Percentiles rank a stretch among this genome's conserved stretches.
These are phyloP conservation scores for Diplodia intermedia DNA, from an alignment of 2,329 filamentous ascomycete genomes.

Conservation along the genomic window DNA sequence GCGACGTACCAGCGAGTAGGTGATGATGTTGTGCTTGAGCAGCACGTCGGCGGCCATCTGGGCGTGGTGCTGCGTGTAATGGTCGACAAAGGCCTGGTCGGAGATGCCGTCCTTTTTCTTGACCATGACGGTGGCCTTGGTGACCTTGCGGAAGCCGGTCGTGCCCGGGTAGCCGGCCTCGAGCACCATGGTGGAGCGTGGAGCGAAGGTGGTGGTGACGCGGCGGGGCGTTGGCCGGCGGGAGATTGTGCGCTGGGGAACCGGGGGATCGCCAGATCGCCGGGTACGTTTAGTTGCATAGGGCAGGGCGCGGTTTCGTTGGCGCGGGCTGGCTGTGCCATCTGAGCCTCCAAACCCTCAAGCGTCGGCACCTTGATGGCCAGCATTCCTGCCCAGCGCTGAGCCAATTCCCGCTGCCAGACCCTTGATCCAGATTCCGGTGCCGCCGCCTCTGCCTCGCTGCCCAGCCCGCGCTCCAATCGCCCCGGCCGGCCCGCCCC, in stretches of 20 bases:
- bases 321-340: background rate
- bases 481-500: background rate
- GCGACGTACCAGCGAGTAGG: constrained; percentile 53
- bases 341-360: constrained; percentile 11
- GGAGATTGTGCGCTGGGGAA: background rate
- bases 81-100: constrained; percentile 53
- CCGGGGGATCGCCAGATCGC: constrained; percentile 21
- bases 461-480: background rate
- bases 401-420: constrained; percentile 16
- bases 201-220: background rate
- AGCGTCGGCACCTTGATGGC: constrained; percentile 26
- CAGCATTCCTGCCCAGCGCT: constrained; percentile 25
- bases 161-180: constrained; percentile 55
- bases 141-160: constrained; percentile 55
- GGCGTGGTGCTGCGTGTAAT: constrained; percentile 56
- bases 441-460: constrained; percentile 6
- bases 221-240: background rate
- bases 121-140: constrained; percentile 55
- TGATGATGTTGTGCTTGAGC: constrained; percentile 53
- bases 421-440: constrained; percentile 18
- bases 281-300: constrained; percentile 5
- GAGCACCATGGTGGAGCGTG: constrained; percentile 44
- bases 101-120: constrained; percentile 56
- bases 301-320: background rate
- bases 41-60: constrained; percentile 54